Percentiles rank a stretch among this genome's conserved stretches.
Evolutionary conservation across 208 protist species (phyloP).

Genomic region (Trypanosomatidae sp.): DNA sequence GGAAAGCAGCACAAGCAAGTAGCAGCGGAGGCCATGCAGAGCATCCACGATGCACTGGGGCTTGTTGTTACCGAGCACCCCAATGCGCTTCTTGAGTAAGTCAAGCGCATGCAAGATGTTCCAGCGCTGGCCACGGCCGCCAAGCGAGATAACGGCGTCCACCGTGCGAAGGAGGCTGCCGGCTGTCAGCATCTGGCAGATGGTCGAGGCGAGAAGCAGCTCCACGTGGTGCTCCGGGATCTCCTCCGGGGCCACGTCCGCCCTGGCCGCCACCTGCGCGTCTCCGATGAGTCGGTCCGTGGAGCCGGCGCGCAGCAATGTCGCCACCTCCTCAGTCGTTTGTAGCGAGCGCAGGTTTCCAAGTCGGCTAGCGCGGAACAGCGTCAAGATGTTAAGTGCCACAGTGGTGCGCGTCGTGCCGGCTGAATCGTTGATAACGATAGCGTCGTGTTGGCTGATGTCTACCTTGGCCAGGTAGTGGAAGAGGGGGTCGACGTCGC

Average conservation of each 20-base stretch:
- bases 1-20: constrained; percentile 81
- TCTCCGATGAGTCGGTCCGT: constrained; percentile 31
- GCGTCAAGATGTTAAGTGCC: constrained; percentile 77
- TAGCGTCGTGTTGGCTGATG: constrained; percentile 41
- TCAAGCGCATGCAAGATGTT: constrained; percentile 83
- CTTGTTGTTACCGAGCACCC: constrained; percentile 46
- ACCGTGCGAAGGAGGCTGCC: constrained; percentile 75
- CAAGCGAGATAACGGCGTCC: constrained; percentile 61
- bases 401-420: constrained; percentile 72
- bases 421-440: constrained; percentile 84
- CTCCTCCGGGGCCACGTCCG: constrained; percentile 32
- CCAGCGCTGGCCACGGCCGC: constrained; percentile 63
- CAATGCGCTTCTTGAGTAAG: constrained; percentile 60
- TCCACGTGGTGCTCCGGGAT: constrained; percentile 62
- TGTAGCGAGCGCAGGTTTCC: constrained; percentile 48
- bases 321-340: constrained; percentile 36
- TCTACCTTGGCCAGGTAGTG: constrained; percentile 48
- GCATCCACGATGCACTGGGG: constrained; percentile 56
- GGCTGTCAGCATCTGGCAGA: constrained; percentile 87
- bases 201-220: constrained; percentile 75
- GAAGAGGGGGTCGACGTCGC: constrained; percentile 84
- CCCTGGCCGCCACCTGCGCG: constrained; percentile 41
- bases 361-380: constrained; percentile 58
- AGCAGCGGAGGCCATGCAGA: constrained; percentile 63
- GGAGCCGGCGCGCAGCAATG: constrained; percentile 44